Base-by-base conservation (phyloP, 1,284 basidiomycete species). In the Tranzscheliella williamsii region DNA sequence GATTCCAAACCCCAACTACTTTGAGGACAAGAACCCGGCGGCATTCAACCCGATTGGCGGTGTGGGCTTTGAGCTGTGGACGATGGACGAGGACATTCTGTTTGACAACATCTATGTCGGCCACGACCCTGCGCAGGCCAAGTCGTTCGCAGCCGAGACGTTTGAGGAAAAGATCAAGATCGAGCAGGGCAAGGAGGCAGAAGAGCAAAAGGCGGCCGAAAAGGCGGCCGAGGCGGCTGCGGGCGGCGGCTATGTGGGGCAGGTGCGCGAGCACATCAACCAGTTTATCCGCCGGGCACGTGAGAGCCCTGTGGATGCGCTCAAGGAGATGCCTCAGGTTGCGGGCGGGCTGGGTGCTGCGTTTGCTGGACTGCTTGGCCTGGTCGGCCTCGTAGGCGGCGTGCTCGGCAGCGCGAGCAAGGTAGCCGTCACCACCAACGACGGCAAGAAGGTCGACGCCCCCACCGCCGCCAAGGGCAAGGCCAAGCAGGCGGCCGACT, bases 1-100 rank as follows among this genome's bases (percentile, higher is more conserved):
- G 67, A 75, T 73, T 53, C 23, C 61, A 45, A 99, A 99, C 87
- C 91, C 94, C 22, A 81, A 82, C 75, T 96, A 82, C 85, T 98
- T 88, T 78, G 90, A 94, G 81, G 95, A 98, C 80, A 78, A 83
- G 41, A 84, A 83, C 48, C 94, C 95, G 3, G 85, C 91, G 67
- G 87, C 91, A 72, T 87, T 98, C 54, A 62, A 62, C 39, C 60
- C 65, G 24, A 73, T 76, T 41, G 70, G 51, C 22, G 74, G 72
- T 48, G 48, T 75, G 30, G 74, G 74, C 32, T 76, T 75, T 42
- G 74, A 76, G 53, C 52, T 76, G 21, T 76, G 74, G 74, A 75
- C 73, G 17, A 75, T 76, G 72, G 73, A 75, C 52, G 70, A 70
- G 27, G 73, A 73, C 50, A 72, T 76, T 22, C 67, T 72, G 12